These are phyloP conservation scores for Thalassiosira hispida DNA, from an alignment of 352 stramenopile species.

Conservation along the genomic window DNA sequence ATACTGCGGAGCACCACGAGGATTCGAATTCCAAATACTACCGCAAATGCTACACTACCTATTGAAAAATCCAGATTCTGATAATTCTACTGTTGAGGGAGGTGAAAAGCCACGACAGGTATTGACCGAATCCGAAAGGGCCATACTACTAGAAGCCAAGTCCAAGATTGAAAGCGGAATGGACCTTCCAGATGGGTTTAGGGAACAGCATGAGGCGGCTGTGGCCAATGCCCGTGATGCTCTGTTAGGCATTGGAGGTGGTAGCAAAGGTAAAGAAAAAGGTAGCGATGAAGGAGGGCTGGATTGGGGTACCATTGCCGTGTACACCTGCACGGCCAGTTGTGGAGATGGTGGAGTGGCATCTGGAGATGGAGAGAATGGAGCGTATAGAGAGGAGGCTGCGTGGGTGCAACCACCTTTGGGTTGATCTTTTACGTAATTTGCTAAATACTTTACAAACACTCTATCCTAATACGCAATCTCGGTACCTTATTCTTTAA, in stretches of 20 bases:
- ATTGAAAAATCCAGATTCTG: conserved; percentile 81
- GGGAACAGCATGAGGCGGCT: conserved; percentile 61
- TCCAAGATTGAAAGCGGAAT: conserved; percentile 58
- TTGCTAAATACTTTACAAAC: no score
- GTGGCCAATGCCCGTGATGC: conserved; percentile 45
- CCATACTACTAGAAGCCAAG: conserved; percentile 58
- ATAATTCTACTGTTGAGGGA: conserved; percentile 23
- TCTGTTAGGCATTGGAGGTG: conserved; percentile 37
- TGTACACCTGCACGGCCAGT: conserved; percentile 92
- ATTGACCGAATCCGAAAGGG: conserved; percentile 46
- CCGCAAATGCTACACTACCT: conserved; percentile 94
- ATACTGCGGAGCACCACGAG: conserved; percentile 86
- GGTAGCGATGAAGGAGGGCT: conserved; percentile 72
- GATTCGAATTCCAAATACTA: conserved; percentile 95
- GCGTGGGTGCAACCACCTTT: conserved; percentile 72
- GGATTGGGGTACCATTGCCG: conserved; percentile 91
- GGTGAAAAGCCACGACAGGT: conserved; percentile 1
- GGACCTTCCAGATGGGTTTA: conserved; percentile 66
- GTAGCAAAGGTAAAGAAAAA: neutral
- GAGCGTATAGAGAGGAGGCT: conserved; percentile 63
- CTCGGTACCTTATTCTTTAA: no score
- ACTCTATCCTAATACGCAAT: no score
- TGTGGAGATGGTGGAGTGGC: conserved; percentile 72
- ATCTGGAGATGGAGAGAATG: conserved; percentile 2
- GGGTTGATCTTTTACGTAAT: conserved; percentile 9